Base-by-base conservation (phyloP, 176 grass and related monocot species). In the bread wheat (Triticum aestivum) region DNA sequence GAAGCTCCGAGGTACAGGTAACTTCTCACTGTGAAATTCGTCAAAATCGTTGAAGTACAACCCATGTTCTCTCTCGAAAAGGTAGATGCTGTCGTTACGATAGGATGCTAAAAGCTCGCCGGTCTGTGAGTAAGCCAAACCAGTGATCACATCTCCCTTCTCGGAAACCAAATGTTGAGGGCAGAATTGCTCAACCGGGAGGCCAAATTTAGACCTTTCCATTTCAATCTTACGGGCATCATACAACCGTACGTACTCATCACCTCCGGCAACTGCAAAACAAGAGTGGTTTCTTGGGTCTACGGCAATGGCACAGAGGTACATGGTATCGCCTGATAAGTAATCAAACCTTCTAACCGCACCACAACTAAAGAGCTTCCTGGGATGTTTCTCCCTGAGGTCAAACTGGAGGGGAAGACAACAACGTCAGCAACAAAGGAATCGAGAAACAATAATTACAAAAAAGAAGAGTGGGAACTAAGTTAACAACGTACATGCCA, bases 61-160 rank as follows among this genome's bases (percentile, higher is more conserved):
- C 6, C 83, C 89, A 66, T 92, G 90, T 32, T 98, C 86, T 81
- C 73, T 93, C 21, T 68, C 58, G 61, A 98, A 98, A 79, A 98
- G 89, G 85, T 98, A 95, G 26, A 95, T 93, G 68, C 87, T 71
- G 5, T 90, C 89, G 23, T 81, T 18, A 18, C 86, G 84, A 59
- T 95, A 95, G 39, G 95, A 93, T 47, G 81, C 91, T 77, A 95
- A 83, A 32, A 98, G 77, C 71, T 98, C 93, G 20, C 93, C 89
- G 14, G 68, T 71, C 49, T 90, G 85, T 58, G 95, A 95, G 83
- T 87, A 93, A 87, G 86, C 91, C 77, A 98, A 83, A 69, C 95
- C 93, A 38, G 88, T 89, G 69, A 98, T 86, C 76, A 74, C 93
- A 79, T 87, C 54, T 13, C 26, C 27, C 17, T 79, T 58, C 39